A percentile compares a stretch with the other conserved stretches of the same genome.
Evolutionary conservation across 306 rosid genomes (phyloP).

Genomic region (Elaeagnus macrophylla): DNA sequence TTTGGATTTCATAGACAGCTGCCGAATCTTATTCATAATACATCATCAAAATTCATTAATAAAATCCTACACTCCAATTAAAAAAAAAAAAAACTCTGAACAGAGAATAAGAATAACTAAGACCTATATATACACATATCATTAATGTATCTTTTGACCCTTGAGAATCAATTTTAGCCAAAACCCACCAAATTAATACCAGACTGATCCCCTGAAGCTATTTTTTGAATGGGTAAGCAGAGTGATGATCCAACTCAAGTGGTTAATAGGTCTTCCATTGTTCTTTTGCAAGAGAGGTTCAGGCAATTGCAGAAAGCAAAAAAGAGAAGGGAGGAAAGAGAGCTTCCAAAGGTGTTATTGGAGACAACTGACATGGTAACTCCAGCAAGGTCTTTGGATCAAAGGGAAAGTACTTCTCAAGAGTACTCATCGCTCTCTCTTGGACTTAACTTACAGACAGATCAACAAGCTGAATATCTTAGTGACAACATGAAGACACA

Average conservation of each 20-base stretch:
- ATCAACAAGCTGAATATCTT: conserved; percentile 25
- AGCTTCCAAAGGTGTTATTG: conserved; percentile 42
- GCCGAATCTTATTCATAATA: conserved; percentile 52
- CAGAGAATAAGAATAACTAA: conserved; percentile 18
- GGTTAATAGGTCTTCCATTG: conserved; percentile 63
- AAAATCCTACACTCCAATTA: conserved; percentile 22
- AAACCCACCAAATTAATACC: conserved; percentile 27
- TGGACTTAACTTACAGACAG: conserved; percentile 38
- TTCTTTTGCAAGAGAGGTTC: conserved; percentile 89
- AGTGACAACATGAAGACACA: conserved; percentile 22
- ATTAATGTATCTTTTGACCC: conserved; percentile 24
- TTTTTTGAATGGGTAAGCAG: conserved; percentile 58
- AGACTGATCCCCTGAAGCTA: conserved; percentile 8
- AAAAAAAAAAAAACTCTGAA: conserved; percentile 10
- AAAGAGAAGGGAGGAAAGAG: conserved; percentile 72
- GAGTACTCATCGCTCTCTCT: conserved; percentile 50
- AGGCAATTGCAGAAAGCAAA: conserved; percentile 85
- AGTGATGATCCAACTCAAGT: conserved; percentile 38
- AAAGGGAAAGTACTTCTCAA: conserved; percentile 13
- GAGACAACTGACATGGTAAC: conserved; percentile 22
- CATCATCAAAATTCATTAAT: conserved; percentile 28
- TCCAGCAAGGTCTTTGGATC: conserved; percentile 23
- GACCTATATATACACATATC: conserved; percentile 27
- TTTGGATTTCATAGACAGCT: conserved; percentile 45
- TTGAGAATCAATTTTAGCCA: conserved; percentile 40